Evolutionary conservation across 495 filamentous ascomycete species (phyloP), one percentile per base, ranked within the genome.

Genomic region (Polyplosphaeria fusca): DNA sequence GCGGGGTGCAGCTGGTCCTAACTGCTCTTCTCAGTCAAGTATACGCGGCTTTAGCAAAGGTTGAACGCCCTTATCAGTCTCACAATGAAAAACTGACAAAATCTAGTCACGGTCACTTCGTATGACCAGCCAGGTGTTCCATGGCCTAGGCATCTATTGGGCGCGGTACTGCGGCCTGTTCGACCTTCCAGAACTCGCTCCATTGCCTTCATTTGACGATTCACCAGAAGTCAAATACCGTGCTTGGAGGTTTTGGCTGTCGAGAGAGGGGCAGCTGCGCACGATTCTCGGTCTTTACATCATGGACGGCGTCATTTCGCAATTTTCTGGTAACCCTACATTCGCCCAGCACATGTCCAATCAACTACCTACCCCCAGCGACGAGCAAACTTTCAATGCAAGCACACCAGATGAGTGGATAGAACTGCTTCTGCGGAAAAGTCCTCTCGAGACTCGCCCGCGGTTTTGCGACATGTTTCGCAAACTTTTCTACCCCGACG

Each of bases 271-370:
- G 3, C 47, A 50, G 24, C 20, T 50, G 23, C 47, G 47, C 16
- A 50, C 26, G 3, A 16, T 50, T 3, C 47, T 50, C 20, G 47
- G 47, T 2, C 47, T 50, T n/a, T 50, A 50, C 28, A 50, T 50
- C 22, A 11, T 50, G 9, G 47, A 50, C 30, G 47, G 47, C 5
- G 47, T 50, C 13, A 50, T 50, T 14, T 37, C 47, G 7, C 47
- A 50, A 22, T 50, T 50, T n/a, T 37, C 28, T 39, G 47, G 47
- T n/a, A 50, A 50, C 18, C 47, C 47, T 3, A 50, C 47, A 11
- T 50, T 50, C n/a, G 27, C 47, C 3, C 47, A 50, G n/a, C 45
- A 47, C 27, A 50, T 50, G 47, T 50, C 47, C 12, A 50, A 50
- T 24, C 18, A 37, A 12, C 20, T 50, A 1, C 47, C n/a, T 16